Evolutionary conservation across 2,329 filamentous ascomycete genomes (phyloP).

Genomic region (Exserohilum turcica): DNA sequence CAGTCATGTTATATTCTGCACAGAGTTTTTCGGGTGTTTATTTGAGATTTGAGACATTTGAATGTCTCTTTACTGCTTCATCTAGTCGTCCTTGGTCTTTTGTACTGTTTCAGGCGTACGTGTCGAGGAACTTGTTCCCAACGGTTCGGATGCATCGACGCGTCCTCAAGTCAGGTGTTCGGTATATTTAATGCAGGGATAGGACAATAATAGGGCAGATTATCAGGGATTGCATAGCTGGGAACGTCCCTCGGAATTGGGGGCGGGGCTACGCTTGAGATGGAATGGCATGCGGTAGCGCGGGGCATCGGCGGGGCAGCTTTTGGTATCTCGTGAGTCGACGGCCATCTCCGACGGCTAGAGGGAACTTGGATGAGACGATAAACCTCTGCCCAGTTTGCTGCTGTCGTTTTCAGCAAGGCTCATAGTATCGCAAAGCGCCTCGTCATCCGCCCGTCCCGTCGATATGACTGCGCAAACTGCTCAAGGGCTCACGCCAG

Average conservation of each 20-base stretch:
- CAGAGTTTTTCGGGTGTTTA: no score
- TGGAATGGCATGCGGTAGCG: conserved; percentile 5
- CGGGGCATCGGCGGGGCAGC: conserved; percentile 16
- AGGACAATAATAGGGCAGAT: not conserved
- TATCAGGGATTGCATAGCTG: not conserved
- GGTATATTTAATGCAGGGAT: not conserved
- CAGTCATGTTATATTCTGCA: no score
- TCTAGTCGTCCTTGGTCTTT: not conserved
- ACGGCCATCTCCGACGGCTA: conserved; percentile 32
- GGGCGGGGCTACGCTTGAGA: not conserved
- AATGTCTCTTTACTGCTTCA: not conserved
- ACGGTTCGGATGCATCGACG: not conserved
- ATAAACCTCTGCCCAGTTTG: not conserved
- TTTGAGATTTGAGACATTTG: no score
- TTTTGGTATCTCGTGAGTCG: conserved; percentile 10
- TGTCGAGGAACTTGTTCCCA: not conserved
- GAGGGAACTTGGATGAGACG: conserved; percentile 1
- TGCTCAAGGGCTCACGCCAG: conserved; percentile 65
- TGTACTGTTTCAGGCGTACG: not conserved
- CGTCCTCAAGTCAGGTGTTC: not conserved
- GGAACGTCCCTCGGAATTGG: not conserved
- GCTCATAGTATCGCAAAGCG: not conserved
- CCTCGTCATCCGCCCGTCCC: not conserved
- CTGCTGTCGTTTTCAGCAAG: not conserved
- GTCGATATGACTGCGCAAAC: conserved; percentile 23